Conservation (phyloP, 1,284 basidiomycete genomes). For the Microbotryum scabiosae region DNA sequence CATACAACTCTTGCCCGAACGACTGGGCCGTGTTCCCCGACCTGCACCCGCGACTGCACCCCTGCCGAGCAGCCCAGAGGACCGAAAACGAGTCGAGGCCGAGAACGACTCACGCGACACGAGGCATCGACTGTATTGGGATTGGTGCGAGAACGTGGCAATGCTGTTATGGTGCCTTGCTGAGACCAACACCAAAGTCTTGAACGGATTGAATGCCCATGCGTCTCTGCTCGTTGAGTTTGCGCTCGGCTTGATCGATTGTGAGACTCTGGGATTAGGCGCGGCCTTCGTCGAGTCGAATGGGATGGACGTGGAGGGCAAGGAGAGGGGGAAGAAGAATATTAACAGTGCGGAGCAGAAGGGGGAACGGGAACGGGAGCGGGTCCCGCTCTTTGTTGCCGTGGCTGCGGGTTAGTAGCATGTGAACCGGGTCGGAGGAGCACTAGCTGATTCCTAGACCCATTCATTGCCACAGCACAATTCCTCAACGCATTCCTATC, state of each 20-base stretch:
- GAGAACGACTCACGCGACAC: constrained; percentile 48
- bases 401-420: constrained; percentile 29
- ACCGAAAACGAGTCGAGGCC: constrained; percentile 50
- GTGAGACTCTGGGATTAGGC: constrained; percentile 3
- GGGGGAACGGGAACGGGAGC: constrained; percentile 11
- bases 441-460: too few relatives aligned
- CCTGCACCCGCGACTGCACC: neutral
- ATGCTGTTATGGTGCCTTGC: constrained; percentile 86
- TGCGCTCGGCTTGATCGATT: constrained; percentile 14
- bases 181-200: constrained; percentile 48
- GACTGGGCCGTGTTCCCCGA: constrained; percentile 1
- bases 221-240: constrained; percentile 17
- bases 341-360: constrained; percentile 15
- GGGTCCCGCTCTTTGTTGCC: constrained; percentile 24
- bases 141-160: constrained; percentile 81
- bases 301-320: constrained; percentile 28
- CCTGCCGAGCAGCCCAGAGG: constrained; percentile 36
- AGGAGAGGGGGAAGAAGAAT: constrained; percentile 10
- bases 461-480: constrained; percentile 9
- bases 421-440: too few relatives aligned
- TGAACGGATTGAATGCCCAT: constrained; percentile 18
- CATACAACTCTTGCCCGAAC: constrained; percentile 18
- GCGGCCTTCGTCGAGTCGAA: neutral
- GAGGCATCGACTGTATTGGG: constrained; percentile 61
- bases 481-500: constrained; percentile 25